These are phyloP conservation scores for Trichothecium roseum DNA, from an alignment of 2,329 filamentous ascomycete species.

Conservation along the genomic window DNA sequence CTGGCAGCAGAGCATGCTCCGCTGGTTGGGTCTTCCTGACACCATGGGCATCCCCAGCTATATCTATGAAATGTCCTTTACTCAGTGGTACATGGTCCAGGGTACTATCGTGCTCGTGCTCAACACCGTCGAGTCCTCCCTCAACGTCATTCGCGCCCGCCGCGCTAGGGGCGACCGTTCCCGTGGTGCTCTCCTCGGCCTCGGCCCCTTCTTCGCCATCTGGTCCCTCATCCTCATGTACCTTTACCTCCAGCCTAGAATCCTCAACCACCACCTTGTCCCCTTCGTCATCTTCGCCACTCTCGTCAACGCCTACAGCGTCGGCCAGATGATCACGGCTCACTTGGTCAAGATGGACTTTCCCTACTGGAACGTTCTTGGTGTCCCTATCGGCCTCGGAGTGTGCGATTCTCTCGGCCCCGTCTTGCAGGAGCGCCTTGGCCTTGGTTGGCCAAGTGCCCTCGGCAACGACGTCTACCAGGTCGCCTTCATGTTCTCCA, in stretches of 20 bases:
- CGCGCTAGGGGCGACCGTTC: slow-evolving; percentile 62
- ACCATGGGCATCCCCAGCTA: slow-evolving; percentile 53
- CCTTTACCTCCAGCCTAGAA: slow-evolving; percentile 73
- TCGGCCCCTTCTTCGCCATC: slow-evolving; percentile 67
- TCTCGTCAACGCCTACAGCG: slow-evolving; percentile 86
- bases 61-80: slow-evolving; percentile 75
- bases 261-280: slow-evolving; percentile 73
- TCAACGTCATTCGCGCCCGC: slow-evolving; percentile 77
- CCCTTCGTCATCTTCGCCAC: slow-evolving; percentile 86
- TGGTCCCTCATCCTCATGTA: slow-evolving; percentile 74
- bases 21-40: slow-evolving; percentile 58
- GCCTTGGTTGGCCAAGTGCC: slow-evolving; percentile 66
- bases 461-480: slow-evolving; percentile 74
- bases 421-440: slow-evolving; percentile 43
- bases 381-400: slow-evolving; percentile 65
- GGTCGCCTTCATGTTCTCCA: slow-evolving; percentile 81
- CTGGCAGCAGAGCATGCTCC: slow-evolving; percentile 79
- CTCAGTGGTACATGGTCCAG: slow-evolving; percentile 86
- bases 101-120: slow-evolving; percentile 71
- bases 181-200: slow-evolving; percentile 67
- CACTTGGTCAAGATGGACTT: slow-evolving; percentile 83
- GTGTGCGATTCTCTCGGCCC: slow-evolving; percentile 76
- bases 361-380: slow-evolving; percentile 82
- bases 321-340: slow-evolving; percentile 91
- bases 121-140: slow-evolving; percentile 71